Evolutionary conservation across 257 asterid species (phyloP).

Genomic region (Salvia rosmarinus): DNA sequence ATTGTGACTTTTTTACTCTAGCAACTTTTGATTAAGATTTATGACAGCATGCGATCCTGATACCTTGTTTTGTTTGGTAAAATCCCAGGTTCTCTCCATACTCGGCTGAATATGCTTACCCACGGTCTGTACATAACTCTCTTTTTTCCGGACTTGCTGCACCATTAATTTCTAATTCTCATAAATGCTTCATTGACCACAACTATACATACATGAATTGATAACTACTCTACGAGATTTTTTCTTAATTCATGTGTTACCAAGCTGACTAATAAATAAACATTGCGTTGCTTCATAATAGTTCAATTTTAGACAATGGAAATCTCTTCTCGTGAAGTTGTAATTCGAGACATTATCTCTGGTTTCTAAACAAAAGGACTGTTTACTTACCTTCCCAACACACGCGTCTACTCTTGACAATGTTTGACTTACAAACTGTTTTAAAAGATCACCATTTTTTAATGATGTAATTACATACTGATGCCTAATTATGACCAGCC

Average conservation of each 20-base stretch:
- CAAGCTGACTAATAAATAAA: neutral
- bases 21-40: neutral
- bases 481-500: no score
- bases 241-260: no score
- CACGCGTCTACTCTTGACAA: no score
- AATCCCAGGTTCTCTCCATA: conserved; percentile 83
- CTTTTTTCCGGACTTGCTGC: neutral
- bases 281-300: neutral
- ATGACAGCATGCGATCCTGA: conserved; percentile 21
- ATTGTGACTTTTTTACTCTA: neutral
- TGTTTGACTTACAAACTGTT: no score
- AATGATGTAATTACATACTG: no score
- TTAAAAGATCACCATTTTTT: neutral
- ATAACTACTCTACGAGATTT: neutral
- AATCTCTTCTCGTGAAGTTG: neutral
- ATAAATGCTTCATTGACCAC: neutral
- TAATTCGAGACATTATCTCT: neutral
- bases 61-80: conserved; percentile 23
- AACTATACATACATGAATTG: neutral
- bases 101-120: conserved; percentile 57
- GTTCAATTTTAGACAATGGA: neutral
- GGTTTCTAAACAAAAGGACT: no score
- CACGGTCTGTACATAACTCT: conserved; percentile 63
- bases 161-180: neutral
- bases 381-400: neutral